Conservation (phyloP, 2,329 filamentous ascomycete species). For the Paracamarosporium sp. region DNA sequence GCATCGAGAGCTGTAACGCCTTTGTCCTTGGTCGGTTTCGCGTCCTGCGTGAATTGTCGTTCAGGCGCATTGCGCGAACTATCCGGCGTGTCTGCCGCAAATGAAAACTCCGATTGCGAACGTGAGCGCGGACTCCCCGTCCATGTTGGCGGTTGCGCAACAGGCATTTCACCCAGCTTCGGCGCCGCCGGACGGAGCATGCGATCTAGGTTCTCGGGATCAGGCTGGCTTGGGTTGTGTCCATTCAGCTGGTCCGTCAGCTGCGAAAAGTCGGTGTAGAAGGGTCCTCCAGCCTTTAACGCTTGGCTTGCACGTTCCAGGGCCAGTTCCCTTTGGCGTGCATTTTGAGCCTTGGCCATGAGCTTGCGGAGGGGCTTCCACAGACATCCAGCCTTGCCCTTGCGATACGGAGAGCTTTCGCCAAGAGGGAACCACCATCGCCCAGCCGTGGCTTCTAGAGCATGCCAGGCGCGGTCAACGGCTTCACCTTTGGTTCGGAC, state of each 20-base stretch:
- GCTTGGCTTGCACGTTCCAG: constrained; percentile 44
- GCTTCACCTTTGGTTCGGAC: constrained; percentile 62
- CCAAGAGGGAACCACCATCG: constrained; percentile 49
- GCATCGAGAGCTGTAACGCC: background rate
- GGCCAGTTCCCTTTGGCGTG: constrained; percentile 58
- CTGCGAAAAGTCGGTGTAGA: constrained; percentile 19
- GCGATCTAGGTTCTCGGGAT: constrained; percentile 31
- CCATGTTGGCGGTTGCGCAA: constrained; percentile 26
- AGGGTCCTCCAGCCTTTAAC: constrained; percentile 26
- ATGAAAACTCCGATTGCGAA: background rate
- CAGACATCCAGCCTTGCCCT: constrained; percentile 58
- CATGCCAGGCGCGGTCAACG: constrained; percentile 67
- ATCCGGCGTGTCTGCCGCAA: constrained; percentile 2
- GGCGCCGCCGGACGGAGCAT: constrained; percentile 36
- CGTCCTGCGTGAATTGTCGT: background rate
- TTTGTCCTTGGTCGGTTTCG: background rate
- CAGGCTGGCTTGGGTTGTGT: constrained; percentile 24
- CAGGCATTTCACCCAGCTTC: constrained; percentile 33
- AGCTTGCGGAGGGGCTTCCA: constrained; percentile 70
- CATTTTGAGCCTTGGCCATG: constrained; percentile 64
- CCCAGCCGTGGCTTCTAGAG: constrained; percentile 57
- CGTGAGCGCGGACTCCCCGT: constrained; percentile 22
- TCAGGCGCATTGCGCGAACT: background rate
- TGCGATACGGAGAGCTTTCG: constrained; percentile 27
- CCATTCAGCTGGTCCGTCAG: constrained; percentile 18